These are phyloP conservation scores for Lagerstroemia speciosa DNA, from an alignment of 345 rosid genomes.

Conservation along the genomic window DNA sequence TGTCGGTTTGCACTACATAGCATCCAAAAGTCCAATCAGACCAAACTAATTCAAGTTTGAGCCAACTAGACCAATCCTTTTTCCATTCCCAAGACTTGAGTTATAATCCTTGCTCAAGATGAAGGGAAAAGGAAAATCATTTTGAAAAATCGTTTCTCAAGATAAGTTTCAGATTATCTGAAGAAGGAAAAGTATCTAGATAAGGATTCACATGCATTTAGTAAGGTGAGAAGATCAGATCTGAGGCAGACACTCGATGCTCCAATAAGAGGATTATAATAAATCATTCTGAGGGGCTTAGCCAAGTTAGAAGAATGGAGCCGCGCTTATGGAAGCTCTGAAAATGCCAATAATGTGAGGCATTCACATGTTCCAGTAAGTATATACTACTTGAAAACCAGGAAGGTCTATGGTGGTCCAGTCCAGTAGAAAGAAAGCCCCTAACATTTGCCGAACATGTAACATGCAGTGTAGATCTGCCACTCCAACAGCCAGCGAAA, in stretches of 20 bases:
- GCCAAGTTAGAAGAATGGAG: neutral
- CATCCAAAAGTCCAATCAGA: too few species aligned
- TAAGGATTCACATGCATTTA: neutral
- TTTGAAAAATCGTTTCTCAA: too few species aligned
- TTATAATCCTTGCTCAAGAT: too few species aligned
- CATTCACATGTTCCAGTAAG: neutral
- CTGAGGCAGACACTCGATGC: neutral
- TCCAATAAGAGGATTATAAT: neutral
- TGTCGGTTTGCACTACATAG: too few species aligned
- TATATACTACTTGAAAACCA: neutral
- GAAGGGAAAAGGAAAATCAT: too few species aligned
- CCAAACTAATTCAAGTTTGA: too few species aligned
- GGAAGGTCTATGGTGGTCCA: neutral
- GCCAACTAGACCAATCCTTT: too few species aligned
- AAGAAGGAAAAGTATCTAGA: neutral
- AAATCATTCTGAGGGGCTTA: neutral
- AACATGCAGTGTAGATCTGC: slow-evolving; percentile 1
- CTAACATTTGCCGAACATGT: neutral
- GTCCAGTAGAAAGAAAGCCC: neutral
- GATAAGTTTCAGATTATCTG: too few species aligned
- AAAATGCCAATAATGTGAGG: neutral
- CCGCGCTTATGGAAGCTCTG: neutral
- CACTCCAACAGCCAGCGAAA: neutral
- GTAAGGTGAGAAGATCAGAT: neutral
- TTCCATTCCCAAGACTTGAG: too few species aligned